Conservation (phyloP, 2,329 filamentous ascomycete species). For the Rhynchosporium secalis region DNA sequence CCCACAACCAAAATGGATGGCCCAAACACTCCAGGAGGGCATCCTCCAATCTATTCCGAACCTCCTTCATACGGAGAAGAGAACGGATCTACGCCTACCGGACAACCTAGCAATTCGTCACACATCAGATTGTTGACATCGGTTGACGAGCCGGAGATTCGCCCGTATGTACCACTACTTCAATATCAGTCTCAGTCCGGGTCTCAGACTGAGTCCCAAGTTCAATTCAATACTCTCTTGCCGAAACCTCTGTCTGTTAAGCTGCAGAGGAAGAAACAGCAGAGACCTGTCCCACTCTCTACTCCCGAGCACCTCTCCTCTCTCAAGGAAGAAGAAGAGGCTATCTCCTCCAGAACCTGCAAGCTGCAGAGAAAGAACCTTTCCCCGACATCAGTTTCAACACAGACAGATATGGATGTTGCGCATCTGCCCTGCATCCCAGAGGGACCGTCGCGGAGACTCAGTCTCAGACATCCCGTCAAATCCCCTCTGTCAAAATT, state of each 20-base stretch:
- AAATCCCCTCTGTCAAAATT: slow-evolving; percentile 42
- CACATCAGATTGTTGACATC: slow-evolving; percentile 63
- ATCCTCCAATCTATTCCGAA: slow-evolving; percentile 55
- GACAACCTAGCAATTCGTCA: slow-evolving; percentile 48
- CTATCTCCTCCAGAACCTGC: slow-evolving; percentile 31
- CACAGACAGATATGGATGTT: slow-evolving; percentile 42
- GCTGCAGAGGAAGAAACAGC: slow-evolving; percentile 25
- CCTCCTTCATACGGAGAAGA: slow-evolving; percentile 57
- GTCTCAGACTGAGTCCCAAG: not conserved
- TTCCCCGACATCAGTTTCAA: not conserved
- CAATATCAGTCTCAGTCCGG: slow-evolving; percentile 18
- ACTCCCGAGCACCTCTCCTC: slow-evolving; percentile 42
- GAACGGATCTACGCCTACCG: slow-evolving; percentile 47
- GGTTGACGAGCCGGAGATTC: slow-evolving; percentile 50
- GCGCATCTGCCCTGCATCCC: slow-evolving; percentile 52
- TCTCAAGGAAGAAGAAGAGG: slow-evolving; percentile 45
- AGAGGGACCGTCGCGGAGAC: slow-evolving; percentile 50
- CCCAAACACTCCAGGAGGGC: slow-evolving; percentile 51
- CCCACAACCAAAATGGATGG: slow-evolving; percentile 38
- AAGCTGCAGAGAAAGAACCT: slow-evolving; percentile 26
- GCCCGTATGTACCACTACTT: slow-evolving; percentile 54
- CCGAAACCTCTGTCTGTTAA: slow-evolving; percentile 11
- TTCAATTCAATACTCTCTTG: not conserved
- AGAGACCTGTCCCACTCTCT: slow-evolving; percentile 32
- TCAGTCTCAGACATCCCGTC: slow-evolving; percentile 33